Percentiles rank a stretch among this genome's conserved stretches.
These are phyloP conservation scores for Mycosphaerella arachidis DNA, from an alignment of 2,329 filamentous ascomycete species.

Conservation along the genomic window DNA sequence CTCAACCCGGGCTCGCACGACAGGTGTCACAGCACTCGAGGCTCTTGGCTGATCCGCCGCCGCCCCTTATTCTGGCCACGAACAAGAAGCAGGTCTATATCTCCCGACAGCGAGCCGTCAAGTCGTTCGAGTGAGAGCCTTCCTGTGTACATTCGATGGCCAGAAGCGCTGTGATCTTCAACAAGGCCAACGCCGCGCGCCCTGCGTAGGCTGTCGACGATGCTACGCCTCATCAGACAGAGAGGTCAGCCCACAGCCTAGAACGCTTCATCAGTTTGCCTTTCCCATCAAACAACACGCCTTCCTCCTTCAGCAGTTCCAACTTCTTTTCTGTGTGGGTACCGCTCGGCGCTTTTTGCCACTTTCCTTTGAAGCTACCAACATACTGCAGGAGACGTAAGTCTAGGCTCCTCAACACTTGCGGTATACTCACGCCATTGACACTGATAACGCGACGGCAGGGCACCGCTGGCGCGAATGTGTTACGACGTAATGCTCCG, in stretches of 20 bases:
- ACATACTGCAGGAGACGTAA: constrained; percentile 38
- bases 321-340: constrained; percentile 63
- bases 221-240: constrained; percentile 1
- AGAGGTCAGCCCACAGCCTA: constrained; percentile 44
- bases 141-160: too few species aligned
- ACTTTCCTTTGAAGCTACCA: constrained; percentile 67
- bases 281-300: constrained; percentile 58
- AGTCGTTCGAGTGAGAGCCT: too few species aligned
- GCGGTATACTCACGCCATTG: constrained; percentile 50
- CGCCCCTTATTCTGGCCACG: too few species aligned
- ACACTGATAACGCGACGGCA: constrained; percentile 73
- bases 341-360: constrained; percentile 57
- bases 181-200: too few species aligned
- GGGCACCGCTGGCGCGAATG: constrained; percentile 77
- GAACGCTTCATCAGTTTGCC: constrained; percentile 54
- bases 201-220: too few species aligned
- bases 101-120: too few species aligned
- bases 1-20: too few species aligned
- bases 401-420: neutral
- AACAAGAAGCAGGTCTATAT: too few species aligned
- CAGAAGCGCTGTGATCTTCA: too few species aligned
- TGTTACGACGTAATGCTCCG: constrained; percentile 70
- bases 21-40: too few species aligned
- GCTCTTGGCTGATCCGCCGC: too few species aligned
- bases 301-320: constrained; percentile 57